Conservation (phyloP, 768 basidiomycete species). For the Suillus placidus region DNA sequence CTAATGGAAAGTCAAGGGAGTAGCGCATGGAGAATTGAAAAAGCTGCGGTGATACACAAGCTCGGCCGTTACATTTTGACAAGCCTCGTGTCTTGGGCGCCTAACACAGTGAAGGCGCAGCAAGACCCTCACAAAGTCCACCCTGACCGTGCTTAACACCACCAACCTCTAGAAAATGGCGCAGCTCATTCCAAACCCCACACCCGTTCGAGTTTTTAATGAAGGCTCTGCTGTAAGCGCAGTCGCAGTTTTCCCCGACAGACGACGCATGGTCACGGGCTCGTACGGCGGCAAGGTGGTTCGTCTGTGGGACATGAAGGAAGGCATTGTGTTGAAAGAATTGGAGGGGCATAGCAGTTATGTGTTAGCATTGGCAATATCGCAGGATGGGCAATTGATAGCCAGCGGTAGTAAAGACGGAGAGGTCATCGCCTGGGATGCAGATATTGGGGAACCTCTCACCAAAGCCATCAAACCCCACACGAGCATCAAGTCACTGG, state of each 20-base stretch:
- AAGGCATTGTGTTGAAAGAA: neutral
- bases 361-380: neutral
- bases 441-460: neutral
- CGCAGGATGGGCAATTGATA: neutral
- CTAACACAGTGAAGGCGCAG: neutral
- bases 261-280: neutral
- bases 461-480: neutral
- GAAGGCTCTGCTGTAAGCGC: rapidly evolving
- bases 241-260: neutral
- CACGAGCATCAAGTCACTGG: neutral
- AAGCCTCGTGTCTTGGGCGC: neutral
- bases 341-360: neutral
- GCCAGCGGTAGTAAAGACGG: rapidly evolving
- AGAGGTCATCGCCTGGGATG: neutral
- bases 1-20: neutral
- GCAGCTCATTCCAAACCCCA: neutral
- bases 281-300: neutral
- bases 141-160: neutral
- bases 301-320: neutral
- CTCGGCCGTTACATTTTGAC: no score
- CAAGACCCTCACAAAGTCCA: neutral
- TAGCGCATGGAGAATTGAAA: neutral
- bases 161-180: neutral
- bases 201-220: neutral
- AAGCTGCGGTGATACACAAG: no score